Percentiles rank a stretch among this genome's conserved stretches.
These are phyloP conservation scores for Euptelea pleiosperma DNA, from an alignment of 164 flowering plant genomes.

Conservation along the genomic window DNA sequence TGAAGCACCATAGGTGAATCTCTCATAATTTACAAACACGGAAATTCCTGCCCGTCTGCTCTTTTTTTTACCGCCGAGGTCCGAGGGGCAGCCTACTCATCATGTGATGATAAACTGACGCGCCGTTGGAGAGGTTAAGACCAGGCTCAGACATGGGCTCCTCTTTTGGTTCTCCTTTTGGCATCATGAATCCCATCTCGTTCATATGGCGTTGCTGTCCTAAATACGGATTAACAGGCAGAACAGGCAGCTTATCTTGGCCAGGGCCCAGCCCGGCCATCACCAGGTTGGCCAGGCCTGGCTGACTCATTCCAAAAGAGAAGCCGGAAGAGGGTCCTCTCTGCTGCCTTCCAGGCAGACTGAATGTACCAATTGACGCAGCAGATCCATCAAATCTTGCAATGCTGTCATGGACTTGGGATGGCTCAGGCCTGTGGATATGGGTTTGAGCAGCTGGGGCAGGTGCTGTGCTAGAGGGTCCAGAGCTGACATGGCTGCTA, in stretches of 20 bases:
- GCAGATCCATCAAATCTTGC: conserved; percentile 43
- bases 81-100: conserved; percentile 63
- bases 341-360: conserved; percentile 41
- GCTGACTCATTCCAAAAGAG: conserved; percentile 51
- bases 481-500: conserved; percentile 58
- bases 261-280: conserved; percentile 48
- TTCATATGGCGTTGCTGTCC: conserved; percentile 39
- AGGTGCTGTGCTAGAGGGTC: conserved; percentile 18
- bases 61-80: conserved; percentile 50
- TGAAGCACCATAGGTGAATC: too few relatives aligned
- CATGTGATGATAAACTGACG: conserved; percentile 52
- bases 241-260: conserved; percentile 35
- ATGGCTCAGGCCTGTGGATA: conserved; percentile 45
- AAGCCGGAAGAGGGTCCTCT: conserved; percentile 41
- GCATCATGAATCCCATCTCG: conserved; percentile 50
- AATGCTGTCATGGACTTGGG: conserved; percentile 39
- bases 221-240: conserved; percentile 39
- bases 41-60: background rate
- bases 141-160: conserved; percentile 53
- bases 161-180: conserved; percentile 53
- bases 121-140: conserved; percentile 30
- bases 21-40: too few relatives aligned
- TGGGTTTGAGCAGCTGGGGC: conserved; percentile 34
- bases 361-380: conserved; percentile 33
- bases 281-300: conserved; percentile 38